Evolutionary conservation across 2,329 filamentous ascomycete species (phyloP).

Genomic region (Verticillium nubilum): DNA sequence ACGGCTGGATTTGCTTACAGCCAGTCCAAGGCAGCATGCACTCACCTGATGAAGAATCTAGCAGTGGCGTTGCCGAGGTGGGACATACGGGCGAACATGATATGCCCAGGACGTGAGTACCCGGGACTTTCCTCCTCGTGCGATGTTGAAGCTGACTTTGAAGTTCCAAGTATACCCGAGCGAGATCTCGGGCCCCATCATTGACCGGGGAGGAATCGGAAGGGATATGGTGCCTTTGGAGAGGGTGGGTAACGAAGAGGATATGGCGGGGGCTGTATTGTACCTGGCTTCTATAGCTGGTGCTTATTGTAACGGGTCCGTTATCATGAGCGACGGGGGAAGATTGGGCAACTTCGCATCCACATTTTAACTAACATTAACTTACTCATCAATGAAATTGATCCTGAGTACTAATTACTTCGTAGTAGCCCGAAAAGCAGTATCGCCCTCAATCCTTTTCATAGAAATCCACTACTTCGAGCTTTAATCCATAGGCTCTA

Average conservation of each 20-base stretch:
- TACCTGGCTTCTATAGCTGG: constrained; percentile 60
- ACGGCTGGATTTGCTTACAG: constrained; percentile 74
- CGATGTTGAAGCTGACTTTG: constrained; percentile 8
- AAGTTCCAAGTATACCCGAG: constrained; percentile 46
- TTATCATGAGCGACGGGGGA: constrained; percentile 58
- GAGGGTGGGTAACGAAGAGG: constrained; percentile 52
- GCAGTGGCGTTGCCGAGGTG: constrained; percentile 57
- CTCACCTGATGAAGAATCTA: constrained; percentile 67
- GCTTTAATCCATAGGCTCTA: no score
- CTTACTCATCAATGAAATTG: not conserved
- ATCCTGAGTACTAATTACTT: no score
- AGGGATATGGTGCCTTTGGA: constrained; percentile 46
- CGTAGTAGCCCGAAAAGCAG: no score
- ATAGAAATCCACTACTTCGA: no score
- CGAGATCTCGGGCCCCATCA: constrained; percentile 49
- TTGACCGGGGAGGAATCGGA: constrained; percentile 30
- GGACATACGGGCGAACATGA: constrained; percentile 47
- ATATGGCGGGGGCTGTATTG: constrained; percentile 56
- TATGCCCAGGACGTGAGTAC: constrained; percentile 41
- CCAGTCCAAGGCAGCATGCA: constrained; percentile 68
- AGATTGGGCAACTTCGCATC: constrained; percentile 49
- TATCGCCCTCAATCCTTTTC: no score
- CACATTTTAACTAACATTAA: constrained; percentile 37
- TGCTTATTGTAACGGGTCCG: constrained; percentile 58
- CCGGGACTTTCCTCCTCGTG: constrained; percentile 3